Evolutionary conservation across 768 basidiomycete genomes (phyloP).

Genomic region (Xerocomellus amylosporus): DNA sequence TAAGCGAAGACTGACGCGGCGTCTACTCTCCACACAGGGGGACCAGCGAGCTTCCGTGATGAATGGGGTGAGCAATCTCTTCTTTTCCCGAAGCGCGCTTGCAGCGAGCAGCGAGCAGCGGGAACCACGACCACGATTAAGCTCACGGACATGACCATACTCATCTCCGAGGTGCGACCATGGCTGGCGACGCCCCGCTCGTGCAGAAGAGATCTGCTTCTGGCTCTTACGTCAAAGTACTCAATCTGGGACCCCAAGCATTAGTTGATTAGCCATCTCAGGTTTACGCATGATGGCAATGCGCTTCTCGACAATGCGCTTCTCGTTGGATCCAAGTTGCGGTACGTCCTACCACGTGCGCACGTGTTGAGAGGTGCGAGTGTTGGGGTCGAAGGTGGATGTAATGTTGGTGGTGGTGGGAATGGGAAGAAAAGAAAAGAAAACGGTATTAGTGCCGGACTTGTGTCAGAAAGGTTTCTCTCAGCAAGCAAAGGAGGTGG

Average conservation of each 20-base stretch:
- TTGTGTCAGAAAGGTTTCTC: neutral
- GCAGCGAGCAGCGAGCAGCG: conserved; percentile 36
- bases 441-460: neutral
- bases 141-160: neutral
- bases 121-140: conserved; percentile 11
- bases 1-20: conserved; percentile 3
- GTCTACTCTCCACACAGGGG: conserved; percentile 22
- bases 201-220: conserved; percentile 15
- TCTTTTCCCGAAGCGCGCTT: conserved; percentile 66
- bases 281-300: conserved; percentile 56
- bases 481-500: neutral
- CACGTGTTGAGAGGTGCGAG: conserved; percentile 12
- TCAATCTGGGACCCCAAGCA: conserved; percentile 49
- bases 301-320: too few species aligned
- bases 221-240: conserved; percentile 50
- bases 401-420: neutral
- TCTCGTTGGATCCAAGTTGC: conserved; percentile 44
- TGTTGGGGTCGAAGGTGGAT: neutral
- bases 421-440: neutral
- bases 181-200: conserved; percentile 6
- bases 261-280: conserved; percentile 46
- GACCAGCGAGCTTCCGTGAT: conserved; percentile 24
- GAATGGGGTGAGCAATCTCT: conserved; percentile 34
- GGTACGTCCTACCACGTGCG: conserved; percentile 39
- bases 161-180: conserved; percentile 17